Evolutionary conservation across 805 yeast genomes (phyloP), one percentile per base, ranked within the genome.

Genomic region (Ogataea pini): DNA sequence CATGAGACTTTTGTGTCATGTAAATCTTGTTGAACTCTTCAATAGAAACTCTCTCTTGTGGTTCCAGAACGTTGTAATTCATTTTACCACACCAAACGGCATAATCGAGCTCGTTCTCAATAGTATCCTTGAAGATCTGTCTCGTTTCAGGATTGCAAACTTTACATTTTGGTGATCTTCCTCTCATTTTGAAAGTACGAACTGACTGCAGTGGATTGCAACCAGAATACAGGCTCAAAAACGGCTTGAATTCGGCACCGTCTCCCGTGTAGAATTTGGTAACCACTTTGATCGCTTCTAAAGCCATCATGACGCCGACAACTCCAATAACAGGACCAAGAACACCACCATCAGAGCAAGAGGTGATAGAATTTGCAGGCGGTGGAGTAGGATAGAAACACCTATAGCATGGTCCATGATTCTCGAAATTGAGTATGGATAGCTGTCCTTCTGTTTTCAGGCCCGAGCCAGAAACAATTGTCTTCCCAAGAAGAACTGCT

Each of bases 281-380:
- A 2, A 89, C 59, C 7, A 92, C 72, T 62, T 92, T 91, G 20
- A 95, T 75, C 0, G 96, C 76, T 60, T 94, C 99, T 17, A 86
- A 68, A 0, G 97, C 96, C 86, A 94, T 92, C 74, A 87, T 75
- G 0, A 82, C 73, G 8, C 99, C 99, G 62, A 92, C 80, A 1
- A 89, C 58, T 0, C 99, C 99, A 47, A 94, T 95, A n/a, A 91
- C 94, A 0, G 98, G 96, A 0, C 99, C 99, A 20, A 94, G 66
- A 0, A 92, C 95, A 4, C 97, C 97, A 2, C 96, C 96, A 66
- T 90, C 98, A 12, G 87, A 80, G 59, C 99, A 94, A 0, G 95
- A 78, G 0, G 89, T 79, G 1, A 91, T 89, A 1, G 86, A 74
- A 49, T 80, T 83, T 1, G 96, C 87, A 1, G 91, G 82, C 0